These are phyloP conservation scores for Globisporangium spinosum DNA, from an alignment of 352 stramenopile species.

Conservation along the genomic window DNA sequence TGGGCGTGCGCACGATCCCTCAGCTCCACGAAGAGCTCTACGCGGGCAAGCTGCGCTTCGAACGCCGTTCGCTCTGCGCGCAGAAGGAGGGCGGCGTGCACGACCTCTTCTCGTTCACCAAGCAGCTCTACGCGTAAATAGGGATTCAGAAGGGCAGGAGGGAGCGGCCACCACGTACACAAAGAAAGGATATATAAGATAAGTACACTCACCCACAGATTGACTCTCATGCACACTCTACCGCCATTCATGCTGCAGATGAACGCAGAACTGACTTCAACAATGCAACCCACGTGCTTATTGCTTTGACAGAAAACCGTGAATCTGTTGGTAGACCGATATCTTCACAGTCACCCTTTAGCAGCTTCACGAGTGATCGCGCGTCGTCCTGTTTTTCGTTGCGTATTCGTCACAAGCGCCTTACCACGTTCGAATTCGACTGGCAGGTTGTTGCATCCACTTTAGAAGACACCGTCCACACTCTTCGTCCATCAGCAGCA, in stretches of 20 bases:
- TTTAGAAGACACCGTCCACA: background rate
- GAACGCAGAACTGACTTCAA: too few species aligned
- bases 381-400: too few species aligned
- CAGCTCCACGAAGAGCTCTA: conserved; percentile 81
- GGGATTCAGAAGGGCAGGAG: background rate
- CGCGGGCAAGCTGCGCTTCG: conserved; percentile 85
- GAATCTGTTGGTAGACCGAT: too few species aligned
- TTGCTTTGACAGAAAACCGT: too few species aligned
- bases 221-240: background rate
- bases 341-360: too few species aligned
- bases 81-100: conserved; percentile 98
- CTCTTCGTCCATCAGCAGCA: background rate
- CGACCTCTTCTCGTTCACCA: conserved; percentile 95
- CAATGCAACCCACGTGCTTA: too few species aligned
- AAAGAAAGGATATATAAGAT: background rate
- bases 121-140: conserved; percentile 70
- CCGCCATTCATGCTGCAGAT: background rate
- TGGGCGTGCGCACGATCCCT: conserved; percentile 88
- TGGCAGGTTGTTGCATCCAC: background rate
- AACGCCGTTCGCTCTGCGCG: conserved; percentile 95
- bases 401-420: too few species aligned
- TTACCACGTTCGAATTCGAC: too few species aligned
- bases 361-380: too few species aligned
- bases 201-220: background rate
- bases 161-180: background rate